Evolutionary conservation across 495 filamentous ascomycete species (phyloP), one percentile per base, ranked within the genome.

Genomic region (Penicilliopsis zonata): DNA sequence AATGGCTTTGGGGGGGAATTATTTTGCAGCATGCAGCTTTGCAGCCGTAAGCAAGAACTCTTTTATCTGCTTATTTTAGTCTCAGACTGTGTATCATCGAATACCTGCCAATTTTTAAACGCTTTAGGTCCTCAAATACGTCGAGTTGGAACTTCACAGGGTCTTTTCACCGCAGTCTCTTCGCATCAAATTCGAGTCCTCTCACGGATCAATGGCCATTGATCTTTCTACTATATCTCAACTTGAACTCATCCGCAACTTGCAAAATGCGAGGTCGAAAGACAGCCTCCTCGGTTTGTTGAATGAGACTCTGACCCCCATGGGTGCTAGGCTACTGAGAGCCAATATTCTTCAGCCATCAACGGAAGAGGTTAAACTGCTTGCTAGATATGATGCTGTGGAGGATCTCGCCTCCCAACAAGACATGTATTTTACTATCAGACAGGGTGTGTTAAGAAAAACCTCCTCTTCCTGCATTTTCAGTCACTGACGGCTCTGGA

Each of bases 181-280:
- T 18, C 75, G 85, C 2, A 80, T 95, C 46, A 80, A 75, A 40
- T 94, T 88, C 42, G 75, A 82, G 46, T 78, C 83, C n/a, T 86
- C 86, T 1, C 80, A 93, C 47, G 83, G 86, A 13, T 80, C 84
- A 0, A 94, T 98, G 90, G 81, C 87, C 59, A 86, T 95, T 40
- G 90, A 95, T 49, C 66, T 86, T 1, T 75, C 81, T 8, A 90
- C 92, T 2, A 80, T 93, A 20, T 67, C 74, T 9, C 82, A 81
- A 7, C 63, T 98, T 9, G 90, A 96, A 52, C 64, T 98, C 14
- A 79, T 96, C 5, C 85, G 94, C 50, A 96, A 94, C 41, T 50
- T 86, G 2, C 80, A 80, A 28, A 74, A 76, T 50, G 49, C 67
- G 9, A 83, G 76, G 41, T 92, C 76, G 1, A 83, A 72, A 33